phyloP scores from a whole-genome alignment of 176 grass and related monocot species.

The Avena atlantica region DNA sequence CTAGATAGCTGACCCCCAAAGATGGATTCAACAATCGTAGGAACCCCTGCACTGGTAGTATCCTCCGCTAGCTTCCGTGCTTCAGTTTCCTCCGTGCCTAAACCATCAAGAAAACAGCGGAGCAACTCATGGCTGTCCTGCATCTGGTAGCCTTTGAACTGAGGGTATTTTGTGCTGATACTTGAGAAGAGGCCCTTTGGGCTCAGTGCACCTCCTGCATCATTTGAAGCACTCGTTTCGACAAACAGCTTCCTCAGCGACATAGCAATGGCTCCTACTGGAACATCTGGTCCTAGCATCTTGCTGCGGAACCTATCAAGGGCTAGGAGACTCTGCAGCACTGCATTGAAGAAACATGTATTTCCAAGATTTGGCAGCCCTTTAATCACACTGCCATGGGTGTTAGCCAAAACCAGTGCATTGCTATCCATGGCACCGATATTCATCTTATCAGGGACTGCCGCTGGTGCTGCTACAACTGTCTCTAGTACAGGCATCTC shows the following conservation, averaged over 20 bases:
- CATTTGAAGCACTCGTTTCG: conserved; percentile 71
- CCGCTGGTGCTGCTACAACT: conserved; percentile 9
- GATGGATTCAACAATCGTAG: conserved; percentile 74
- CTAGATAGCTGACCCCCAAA: conserved; percentile 92
- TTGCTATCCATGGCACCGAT: conserved; percentile 20
- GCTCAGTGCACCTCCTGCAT: conserved; percentile 68
- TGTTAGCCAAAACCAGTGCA: conserved; percentile 29
- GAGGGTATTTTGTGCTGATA: conserved; percentile 77
- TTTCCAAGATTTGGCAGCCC: conserved; percentile 92
- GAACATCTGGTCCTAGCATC: conserved; percentile 63
- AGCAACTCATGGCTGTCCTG: conserved; percentile 99
- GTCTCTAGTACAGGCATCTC: conserved; percentile 64
- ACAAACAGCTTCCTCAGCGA: conserved; percentile 82
- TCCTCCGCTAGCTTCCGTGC: conserved; percentile 56
- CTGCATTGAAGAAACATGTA: conserved; percentile 94
- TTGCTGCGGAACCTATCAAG: conserved; percentile 75
- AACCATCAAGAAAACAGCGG: conserved; percentile 88
- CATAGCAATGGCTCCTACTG: conserved; percentile 64
- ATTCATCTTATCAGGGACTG: conserved; percentile 27
- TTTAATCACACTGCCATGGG: conserved; percentile 60
- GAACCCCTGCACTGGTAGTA: conserved; percentile 34
- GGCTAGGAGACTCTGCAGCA: conserved; percentile 79
- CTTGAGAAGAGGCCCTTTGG: conserved; percentile 86
- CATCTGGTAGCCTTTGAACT: conserved; percentile 90
- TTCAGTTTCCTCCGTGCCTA: conserved; percentile 68